These are phyloP conservation scores for Cryptosporidium meleagridis DNA, from an alignment of 169 alveolate genomes.

Conservation along the genomic window DNA sequence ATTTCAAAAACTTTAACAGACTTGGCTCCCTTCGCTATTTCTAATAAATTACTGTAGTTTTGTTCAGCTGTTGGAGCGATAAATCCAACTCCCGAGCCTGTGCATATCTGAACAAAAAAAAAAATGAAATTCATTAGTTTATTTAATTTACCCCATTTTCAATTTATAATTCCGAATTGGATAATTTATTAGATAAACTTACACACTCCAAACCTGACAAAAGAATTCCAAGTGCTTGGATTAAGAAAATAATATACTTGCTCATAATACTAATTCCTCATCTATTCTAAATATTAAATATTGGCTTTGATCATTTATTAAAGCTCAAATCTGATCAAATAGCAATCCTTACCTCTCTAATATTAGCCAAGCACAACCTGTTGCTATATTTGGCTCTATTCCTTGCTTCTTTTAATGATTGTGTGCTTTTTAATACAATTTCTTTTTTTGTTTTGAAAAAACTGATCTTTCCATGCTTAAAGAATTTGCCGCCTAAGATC, in stretches of 20 bases:
- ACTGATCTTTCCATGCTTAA: constrained; percentile 28
- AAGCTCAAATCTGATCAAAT: background rate
- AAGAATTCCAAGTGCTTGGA: background rate
- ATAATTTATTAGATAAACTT: background rate
- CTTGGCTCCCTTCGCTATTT: constrained; percentile 10
- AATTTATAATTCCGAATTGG: background rate
- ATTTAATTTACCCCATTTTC: background rate
- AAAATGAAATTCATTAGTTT: background rate
- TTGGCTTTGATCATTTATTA: background rate
- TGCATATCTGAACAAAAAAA: background rate
- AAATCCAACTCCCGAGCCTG: background rate
- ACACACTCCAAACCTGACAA: background rate
- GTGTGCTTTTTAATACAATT: background rate
- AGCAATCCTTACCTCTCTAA: background rate
- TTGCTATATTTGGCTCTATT: background rate
- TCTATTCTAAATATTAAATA: background rate
- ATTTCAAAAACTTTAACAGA: background rate
- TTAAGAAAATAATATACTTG: background rate
- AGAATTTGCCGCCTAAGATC: constrained; percentile 65
- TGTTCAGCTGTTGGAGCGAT: constrained; percentile 18
- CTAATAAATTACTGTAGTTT: background rate
- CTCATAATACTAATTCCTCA: background rate
- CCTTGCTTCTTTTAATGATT: background rate
- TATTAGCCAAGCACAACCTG: background rate
- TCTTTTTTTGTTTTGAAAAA: background rate